Percentiles rank a stretch among this genome's conserved stretches.
phyloP scores from a whole-genome alignment of 768 basidiomycete species.

The Hebeloma cylindrosporum region DNA sequence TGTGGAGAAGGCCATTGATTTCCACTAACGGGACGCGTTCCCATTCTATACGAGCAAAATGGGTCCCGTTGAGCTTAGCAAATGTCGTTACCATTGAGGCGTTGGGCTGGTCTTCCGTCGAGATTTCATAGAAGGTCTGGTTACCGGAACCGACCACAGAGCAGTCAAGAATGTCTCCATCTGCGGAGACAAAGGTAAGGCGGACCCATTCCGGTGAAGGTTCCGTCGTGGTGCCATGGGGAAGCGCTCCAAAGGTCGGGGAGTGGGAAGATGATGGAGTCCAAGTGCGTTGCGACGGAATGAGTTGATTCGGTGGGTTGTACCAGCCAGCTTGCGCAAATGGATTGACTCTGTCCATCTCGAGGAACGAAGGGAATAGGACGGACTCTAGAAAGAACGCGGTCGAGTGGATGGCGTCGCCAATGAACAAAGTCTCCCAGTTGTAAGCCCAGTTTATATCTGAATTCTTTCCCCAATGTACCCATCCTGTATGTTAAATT shows the following conservation, averaged over 20 bases:
- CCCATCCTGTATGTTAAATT: no score
- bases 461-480: no score
- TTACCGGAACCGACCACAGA: conserved; percentile 18
- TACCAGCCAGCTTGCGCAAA: conserved; percentile 24
- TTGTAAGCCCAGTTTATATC: no score
- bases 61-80: conserved; percentile 11
- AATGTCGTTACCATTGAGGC: conserved; percentile 14
- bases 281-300: background rate
- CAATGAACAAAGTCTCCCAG: no score
- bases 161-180: conserved; percentile 22
- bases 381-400: no score
- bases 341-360: conserved; percentile 20
- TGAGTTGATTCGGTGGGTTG: conserved; percentile 12
- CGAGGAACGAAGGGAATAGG: background rate
- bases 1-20: background rate
- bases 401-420: no score
- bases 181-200: conserved; percentile 16
- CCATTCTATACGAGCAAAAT: conserved; percentile 22
- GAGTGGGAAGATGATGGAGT: conserved; percentile 9
- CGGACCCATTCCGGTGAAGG: conserved; percentile 21
- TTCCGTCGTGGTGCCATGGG: conserved; percentile 13
- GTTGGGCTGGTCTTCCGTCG: conserved; percentile 13
- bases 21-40: background rate
- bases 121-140: conserved; percentile 17
- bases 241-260: conserved; percentile 22